phyloP scores from a whole-genome alignment of 148 eudicot genomes.

The Cornus controversa region DNA sequence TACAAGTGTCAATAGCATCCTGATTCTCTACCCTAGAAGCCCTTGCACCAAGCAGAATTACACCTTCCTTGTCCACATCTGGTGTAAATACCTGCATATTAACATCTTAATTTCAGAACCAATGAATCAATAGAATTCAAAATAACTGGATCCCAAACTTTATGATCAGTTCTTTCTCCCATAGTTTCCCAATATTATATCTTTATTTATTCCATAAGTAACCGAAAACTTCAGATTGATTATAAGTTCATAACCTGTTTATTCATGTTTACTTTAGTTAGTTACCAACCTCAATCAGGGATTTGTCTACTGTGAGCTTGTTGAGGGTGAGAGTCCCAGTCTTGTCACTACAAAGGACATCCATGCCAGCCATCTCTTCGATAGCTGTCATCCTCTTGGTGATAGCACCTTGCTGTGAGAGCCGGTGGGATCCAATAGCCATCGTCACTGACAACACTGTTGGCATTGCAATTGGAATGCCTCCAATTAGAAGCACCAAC shows the following conservation, averaged over 20 bases:
- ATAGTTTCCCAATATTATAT: not conserved
- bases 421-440: slow-evolving; percentile 86
- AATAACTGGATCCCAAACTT: not conserved
- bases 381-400: slow-evolving; percentile 93
- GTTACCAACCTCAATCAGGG: slow-evolving; percentile 57
- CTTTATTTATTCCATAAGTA: too few relatives aligned
- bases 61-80: slow-evolving; percentile 48
- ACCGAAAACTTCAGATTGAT: too few relatives aligned
- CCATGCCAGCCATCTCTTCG: slow-evolving; percentile 95
- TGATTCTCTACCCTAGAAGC: slow-evolving; percentile 94
- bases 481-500: slow-evolving; percentile 79
- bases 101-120: not conserved
- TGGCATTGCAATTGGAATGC: slow-evolving; percentile 91
- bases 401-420: slow-evolving; percentile 81
- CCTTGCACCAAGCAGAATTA: slow-evolving; percentile 63
- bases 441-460: slow-evolving; percentile 83
- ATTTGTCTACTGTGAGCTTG: slow-evolving; percentile 74
- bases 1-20: slow-evolving; percentile 89
- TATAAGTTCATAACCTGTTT: not conserved
- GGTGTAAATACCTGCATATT: slow-evolving; percentile 42
- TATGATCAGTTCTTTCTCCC: not conserved
- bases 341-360: slow-evolving; percentile 89
- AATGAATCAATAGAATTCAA: not conserved
- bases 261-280: not conserved
- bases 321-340: slow-evolving; percentile 85